Evolutionary conservation across 768 basidiomycete species (phyloP), one percentile per base, ranked within the genome.

Genomic region (Naganishia vishniacii): DNA sequence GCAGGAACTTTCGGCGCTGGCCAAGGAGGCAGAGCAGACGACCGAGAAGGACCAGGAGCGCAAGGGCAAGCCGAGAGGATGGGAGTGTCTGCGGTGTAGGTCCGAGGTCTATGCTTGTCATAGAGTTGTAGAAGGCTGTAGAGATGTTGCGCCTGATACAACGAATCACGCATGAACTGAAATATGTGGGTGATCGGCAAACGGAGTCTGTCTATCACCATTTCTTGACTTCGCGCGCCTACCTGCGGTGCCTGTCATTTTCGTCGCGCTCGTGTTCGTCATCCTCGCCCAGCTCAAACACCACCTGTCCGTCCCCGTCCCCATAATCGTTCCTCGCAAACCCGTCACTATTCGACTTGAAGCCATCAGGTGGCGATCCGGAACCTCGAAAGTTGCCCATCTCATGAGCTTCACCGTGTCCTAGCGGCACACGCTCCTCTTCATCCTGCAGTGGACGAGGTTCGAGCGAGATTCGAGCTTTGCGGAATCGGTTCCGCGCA

Each of bases 1-100:
- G 15, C 88, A 89, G 72, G 84, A 85, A 66, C 83, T 97, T 80
- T 82, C 89, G 71, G 84, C 83, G 37, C 82, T 82, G 5, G 85
- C 83, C 41, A 48, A 63, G 26, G 68, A 66, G 48, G 61, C 37
- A 23, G 28, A 60, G 59, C n/a, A 12, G 45, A 41, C 48, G 48
- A 40, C 26, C 26, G 60, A 48, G 61, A 40, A 59, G 59, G 34
- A 31, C 8, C 48, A 26, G 37, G 59, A 47, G 40, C 31, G 48
- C 42, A 31, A 45, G 65, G 28, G 37, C 34, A 25, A 66, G 16
- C 78, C 82, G 34, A 72, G 78, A 53, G 81, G 81, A 23, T 94
- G 92, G 92, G 84, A 85, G 67, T 97, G 92, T 78, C 75, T 94
- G 61, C 81, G 92, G 58, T 97, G 92, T 72, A 82, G 81, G 6